Evolutionary conservation across 2,329 filamentous ascomycete species (phyloP), one percentile per base, ranked within the genome.

Genomic region (Massarina eburnea): DNA sequence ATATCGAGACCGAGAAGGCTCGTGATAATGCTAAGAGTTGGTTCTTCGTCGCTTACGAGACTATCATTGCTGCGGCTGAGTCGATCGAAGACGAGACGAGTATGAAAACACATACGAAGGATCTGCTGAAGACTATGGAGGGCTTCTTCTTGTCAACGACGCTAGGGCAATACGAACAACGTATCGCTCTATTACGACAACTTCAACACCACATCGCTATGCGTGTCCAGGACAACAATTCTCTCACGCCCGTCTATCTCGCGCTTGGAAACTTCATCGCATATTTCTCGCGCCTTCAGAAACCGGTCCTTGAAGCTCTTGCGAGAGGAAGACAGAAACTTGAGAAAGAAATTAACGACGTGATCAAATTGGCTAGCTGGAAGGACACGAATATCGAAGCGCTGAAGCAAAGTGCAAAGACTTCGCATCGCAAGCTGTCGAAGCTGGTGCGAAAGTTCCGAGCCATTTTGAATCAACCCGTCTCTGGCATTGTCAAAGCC

Each of bases 41-140:
- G 94, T 99, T 91, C 86, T 99, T 96, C 59, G 80, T 97, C 48
- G 91, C 92, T 1, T 99, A 96, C 61, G 90, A 97, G 69, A 89
- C 86, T 4, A 82, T 95, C 33, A 80, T 99, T 56, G 86, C 84
- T 3, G 86, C 85, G 8, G 87, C 91, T 0, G 76, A 89, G 43
- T 80, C 82, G 17, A 78, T 92, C 49, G 74, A 65, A 2, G 77
- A 80, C 19, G 78, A 76, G 1, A 71, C 80, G 18, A 80, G 84
- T 37, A 71, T 95, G 46, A 73, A 76, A 27, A 68, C 73, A 14
- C 89, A 95, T 65, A 78, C 82, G 0, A 77, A 80, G 47, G 81
- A 83, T 39, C 77, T 96, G 8, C 76, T 95, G n/a, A 80, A 81
- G 53, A 89, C 86, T 30, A 75, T 97, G 14, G 85, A 90, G 54